These are phyloP conservation scores for Coemansia sp. DNA, from an alignment of 371 early-diverging fungal genomes.

Conservation along the genomic window DNA sequence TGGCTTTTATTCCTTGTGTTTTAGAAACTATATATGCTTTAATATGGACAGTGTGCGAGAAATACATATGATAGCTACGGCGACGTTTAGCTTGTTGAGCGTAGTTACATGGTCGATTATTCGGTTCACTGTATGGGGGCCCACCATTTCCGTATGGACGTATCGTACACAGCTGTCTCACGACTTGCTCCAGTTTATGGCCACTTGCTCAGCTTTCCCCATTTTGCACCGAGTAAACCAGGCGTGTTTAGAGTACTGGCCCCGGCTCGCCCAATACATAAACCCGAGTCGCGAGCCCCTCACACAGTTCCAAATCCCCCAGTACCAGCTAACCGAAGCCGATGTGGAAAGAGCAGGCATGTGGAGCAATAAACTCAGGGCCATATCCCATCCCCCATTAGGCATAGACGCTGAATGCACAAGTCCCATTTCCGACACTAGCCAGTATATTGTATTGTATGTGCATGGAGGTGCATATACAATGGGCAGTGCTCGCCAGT, in stretches of 20 bases:
- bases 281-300: background rate
- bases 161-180: slow-evolving; percentile 16
- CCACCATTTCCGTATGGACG: slow-evolving; percentile 15
- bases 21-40: too few relatives aligned
- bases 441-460: slow-evolving; percentile 16
- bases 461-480: slow-evolving; percentile 50
- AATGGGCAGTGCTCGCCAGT: slow-evolving; percentile 10
- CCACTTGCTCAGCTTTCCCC: background rate
- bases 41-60: background rate
- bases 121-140: slow-evolving; percentile 9
- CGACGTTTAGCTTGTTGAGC: background rate
- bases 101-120: background rate
- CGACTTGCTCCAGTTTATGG: slow-evolving; percentile 19
- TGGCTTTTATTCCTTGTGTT: too few relatives aligned
- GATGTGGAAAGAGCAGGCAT: slow-evolving; percentile 3
- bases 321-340: background rate
- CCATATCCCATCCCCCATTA: background rate
- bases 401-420: too few relatives aligned
- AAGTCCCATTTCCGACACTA: too few relatives aligned
- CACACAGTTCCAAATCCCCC: background rate
- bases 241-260: slow-evolving; percentile 11
- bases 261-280: background rate
- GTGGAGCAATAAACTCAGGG: slow-evolving; percentile 11
- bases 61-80: background rate
- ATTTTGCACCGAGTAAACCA: background rate